These are phyloP conservation scores for Hanseniaspora pseudoguilliermondii DNA, from an alignment of 805 yeast species.

Conservation along the genomic window DNA sequence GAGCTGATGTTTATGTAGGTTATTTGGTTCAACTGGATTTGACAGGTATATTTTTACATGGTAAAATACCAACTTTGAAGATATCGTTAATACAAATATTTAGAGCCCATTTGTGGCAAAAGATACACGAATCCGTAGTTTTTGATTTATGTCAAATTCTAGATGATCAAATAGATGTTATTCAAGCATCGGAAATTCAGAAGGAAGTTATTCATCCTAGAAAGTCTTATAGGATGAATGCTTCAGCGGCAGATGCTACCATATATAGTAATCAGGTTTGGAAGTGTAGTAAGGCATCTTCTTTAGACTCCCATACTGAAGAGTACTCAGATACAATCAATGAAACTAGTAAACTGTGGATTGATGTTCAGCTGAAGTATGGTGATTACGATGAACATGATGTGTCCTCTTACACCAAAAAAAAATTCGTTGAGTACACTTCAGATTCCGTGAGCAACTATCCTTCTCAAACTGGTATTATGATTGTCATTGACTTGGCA, in stretches of 20 bases:
- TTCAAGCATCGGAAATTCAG: constrained; percentile 74
- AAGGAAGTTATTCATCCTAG: constrained; percentile 93
- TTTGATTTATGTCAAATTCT: constrained; percentile 86
- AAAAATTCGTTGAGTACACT: constrained; percentile 87
- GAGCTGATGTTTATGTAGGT: constrained; percentile 97
- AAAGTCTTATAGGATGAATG: constrained; percentile 92
- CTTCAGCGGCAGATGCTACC: constrained; percentile 85
- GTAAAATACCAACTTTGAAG: constrained; percentile 93
- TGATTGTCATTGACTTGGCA: constrained; percentile 84
- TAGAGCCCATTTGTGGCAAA: constrained; percentile 98
- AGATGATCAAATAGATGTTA: constrained; percentile 71
- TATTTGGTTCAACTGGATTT: constrained; percentile 89
- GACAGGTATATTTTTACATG: constrained; percentile 94
- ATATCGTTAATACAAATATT: constrained; percentile 91
- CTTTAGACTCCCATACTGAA: constrained; percentile 61
- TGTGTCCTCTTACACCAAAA: constrained; percentile 81
- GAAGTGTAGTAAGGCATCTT: constrained; percentile 72
- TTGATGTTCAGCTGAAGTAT: constrained; percentile 86
- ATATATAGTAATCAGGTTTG: constrained; percentile 64
- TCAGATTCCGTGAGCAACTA: constrained; percentile 72
- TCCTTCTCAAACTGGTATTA: constrained; percentile 86
- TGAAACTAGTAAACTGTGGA: constrained; percentile 65
- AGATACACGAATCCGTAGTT: constrained; percentile 90
- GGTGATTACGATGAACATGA: constrained; percentile 98
- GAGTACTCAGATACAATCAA: constrained; percentile 27